These are phyloP conservation scores for Xylaria sp. DNA, from an alignment of 2,329 filamentous ascomycete species.

Conservation along the genomic window DNA sequence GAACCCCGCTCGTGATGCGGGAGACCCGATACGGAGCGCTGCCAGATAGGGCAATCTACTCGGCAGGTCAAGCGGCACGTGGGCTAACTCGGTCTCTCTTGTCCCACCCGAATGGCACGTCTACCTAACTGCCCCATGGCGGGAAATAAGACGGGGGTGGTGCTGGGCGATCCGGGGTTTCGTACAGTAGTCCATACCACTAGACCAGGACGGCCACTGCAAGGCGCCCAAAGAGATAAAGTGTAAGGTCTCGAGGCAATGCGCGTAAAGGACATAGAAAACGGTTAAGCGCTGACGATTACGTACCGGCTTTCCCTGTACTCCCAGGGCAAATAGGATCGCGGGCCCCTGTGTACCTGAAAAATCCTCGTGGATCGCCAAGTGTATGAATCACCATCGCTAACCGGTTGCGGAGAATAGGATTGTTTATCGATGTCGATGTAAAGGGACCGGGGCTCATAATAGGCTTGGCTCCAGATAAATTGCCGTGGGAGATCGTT, in stretches of 20 bases:
- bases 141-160: constrained; percentile 24
- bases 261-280: constrained; percentile 8
- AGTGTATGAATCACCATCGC: constrained; percentile 6
- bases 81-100: constrained; percentile 17
- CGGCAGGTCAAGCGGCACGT: constrained; percentile 22
- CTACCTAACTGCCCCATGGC: constrained; percentile 13
- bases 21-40: constrained; percentile 13
- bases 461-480: neutral
- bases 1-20: constrained; percentile 15
- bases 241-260: constrained; percentile 6
- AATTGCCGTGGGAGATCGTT: constrained; percentile 14
- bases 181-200: constrained; percentile 1
- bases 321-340: constrained; percentile 3
- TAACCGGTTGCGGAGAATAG: constrained; percentile 18
- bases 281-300: constrained; percentile 11
- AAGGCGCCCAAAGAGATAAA: constrained; percentile 15
- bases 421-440: neutral
- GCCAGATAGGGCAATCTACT: constrained; percentile 21
- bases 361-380: constrained; percentile 9
- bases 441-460: neutral
- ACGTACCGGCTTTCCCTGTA: constrained; percentile 11
- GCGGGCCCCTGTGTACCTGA: neutral
- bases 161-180: constrained; percentile 27
- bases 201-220: constrained; percentile 19
- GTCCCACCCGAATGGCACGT: constrained; percentile 32